Conservation (phyloP, 2,329 filamentous ascomycete genomes). For the Nectriaceae sp. region DNA sequence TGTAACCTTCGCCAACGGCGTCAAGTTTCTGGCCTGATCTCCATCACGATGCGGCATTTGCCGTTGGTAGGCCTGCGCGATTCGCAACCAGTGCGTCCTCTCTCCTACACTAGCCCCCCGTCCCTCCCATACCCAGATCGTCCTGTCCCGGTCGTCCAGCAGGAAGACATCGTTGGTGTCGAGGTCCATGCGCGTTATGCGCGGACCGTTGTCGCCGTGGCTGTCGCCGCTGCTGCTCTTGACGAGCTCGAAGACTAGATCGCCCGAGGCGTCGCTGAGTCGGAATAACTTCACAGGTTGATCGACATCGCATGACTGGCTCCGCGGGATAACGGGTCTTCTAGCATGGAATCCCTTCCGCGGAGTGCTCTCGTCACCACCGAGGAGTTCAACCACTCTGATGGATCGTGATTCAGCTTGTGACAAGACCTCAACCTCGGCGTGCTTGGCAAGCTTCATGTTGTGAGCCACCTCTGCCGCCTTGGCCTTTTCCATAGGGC, state of each 20-base stretch:
- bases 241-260: slow-evolving; percentile 58
- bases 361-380: slow-evolving; percentile 29
- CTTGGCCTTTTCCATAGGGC: slow-evolving; percentile 70
- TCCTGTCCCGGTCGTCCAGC: slow-evolving; percentile 56
- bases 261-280: slow-evolving; percentile 63
- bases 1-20: slow-evolving; percentile 57
- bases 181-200: slow-evolving; percentile 50
- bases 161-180: slow-evolving; percentile 64
- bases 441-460: slow-evolving; percentile 62
- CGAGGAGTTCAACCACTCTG: slow-evolving; percentile 58
- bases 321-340: slow-evolving; percentile 40
- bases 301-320: slow-evolving; percentile 17
- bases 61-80: slow-evolving; percentile 58
- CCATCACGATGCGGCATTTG: slow-evolving; percentile 38
- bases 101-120: slow-evolving; percentile 57
- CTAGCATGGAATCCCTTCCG: slow-evolving; percentile 41
- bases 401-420: slow-evolving; percentile 59
- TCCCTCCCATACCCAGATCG: slow-evolving; percentile 70
- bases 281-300: slow-evolving; percentile 53
- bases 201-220: slow-evolving; percentile 43
- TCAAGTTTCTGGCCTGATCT: slow-evolving; percentile 41
- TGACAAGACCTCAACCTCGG: slow-evolving; percentile 65
- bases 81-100: slow-evolving; percentile 60
- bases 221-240: slow-evolving; percentile 33
- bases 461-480: slow-evolving; percentile 68